These are phyloP conservation scores for Trichosporon ovoides DNA, from an alignment of 1,284 basidiomycete species.

Conservation along the genomic window DNA sequence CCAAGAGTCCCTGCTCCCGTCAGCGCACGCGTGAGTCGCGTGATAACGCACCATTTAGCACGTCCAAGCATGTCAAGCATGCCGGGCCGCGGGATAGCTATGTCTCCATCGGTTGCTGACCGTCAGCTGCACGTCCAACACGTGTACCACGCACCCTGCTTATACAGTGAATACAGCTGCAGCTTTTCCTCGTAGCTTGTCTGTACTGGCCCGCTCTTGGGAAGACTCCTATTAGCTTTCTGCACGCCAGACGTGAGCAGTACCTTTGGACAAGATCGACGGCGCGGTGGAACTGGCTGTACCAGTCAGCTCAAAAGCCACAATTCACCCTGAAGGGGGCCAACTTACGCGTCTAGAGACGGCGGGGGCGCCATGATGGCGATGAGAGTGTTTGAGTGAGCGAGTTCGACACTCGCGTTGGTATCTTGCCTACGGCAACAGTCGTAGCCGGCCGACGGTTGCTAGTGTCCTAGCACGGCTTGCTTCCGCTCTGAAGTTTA, in stretches of 20 bases:
- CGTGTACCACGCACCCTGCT: slow-evolving; percentile 65
- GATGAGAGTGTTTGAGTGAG: slow-evolving; percentile 3
- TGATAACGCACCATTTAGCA: slow-evolving; percentile 71
- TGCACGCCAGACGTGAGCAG: not conserved
- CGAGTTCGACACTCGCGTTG: not conserved
- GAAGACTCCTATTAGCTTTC: slow-evolving; percentile 53
- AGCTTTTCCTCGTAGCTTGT: slow-evolving; percentile 96
- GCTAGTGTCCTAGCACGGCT: not conserved
- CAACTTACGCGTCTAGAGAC: slow-evolving; percentile 30
- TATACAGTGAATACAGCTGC: slow-evolving; percentile 90
- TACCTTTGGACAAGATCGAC: slow-evolving; percentile 81
- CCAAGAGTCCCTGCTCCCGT: slow-evolving; percentile 79
- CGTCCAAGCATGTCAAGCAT: slow-evolving; percentile 72
- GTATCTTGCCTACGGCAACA: slow-evolving; percentile 3
- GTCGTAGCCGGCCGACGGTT: not conserved
- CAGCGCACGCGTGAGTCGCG: slow-evolving; percentile 20
- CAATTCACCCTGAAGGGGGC: not conserved
- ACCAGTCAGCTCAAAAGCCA: not conserved
- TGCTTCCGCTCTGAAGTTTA: not conserved
- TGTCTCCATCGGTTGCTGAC: slow-evolving; percentile 44
- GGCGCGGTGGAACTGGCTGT: slow-evolving; percentile 78
- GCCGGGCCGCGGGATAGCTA: slow-evolving; percentile 35
- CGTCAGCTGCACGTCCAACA: not conserved
- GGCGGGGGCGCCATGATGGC: slow-evolving; percentile 14
- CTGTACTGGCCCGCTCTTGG: slow-evolving; percentile 92